Percentiles rank a stretch among this genome's conserved stretches.
Evolutionary conservation across 257 asterid genomes (phyloP).

Genomic region (Penstemon newberryi): DNA sequence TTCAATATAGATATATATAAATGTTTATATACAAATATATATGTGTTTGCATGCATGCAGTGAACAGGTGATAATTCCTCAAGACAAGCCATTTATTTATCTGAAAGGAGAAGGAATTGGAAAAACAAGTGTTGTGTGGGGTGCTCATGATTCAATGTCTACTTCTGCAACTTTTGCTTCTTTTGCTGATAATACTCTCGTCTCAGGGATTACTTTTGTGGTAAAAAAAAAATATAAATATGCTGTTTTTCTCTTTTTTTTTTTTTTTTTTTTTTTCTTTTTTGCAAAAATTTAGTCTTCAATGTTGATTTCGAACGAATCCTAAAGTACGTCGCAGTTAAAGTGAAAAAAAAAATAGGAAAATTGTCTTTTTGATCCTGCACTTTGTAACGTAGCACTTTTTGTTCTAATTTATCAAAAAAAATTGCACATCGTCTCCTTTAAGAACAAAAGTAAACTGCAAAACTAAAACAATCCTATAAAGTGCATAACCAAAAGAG

Average conservation of each 20-base stretch:
- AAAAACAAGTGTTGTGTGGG: conserved; percentile 38
- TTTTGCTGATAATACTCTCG: conserved; percentile 45
- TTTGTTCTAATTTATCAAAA: no score
- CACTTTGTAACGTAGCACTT: no score
- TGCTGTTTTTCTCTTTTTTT: background rate
- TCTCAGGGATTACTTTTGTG: conserved; percentile 37
- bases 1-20: background rate
- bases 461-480: no score
- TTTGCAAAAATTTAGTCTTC: no score
- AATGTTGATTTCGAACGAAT: no score
- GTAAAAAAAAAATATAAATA: conserved; percentile 14
- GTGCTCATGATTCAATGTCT: conserved; percentile 24
- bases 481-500: no score
- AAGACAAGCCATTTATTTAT: conserved; percentile 44
- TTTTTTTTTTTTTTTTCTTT: background rate
- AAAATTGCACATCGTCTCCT: no score
- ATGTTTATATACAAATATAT: background rate
- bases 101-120: conserved; percentile 47
- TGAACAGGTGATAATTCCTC: conserved; percentile 43
- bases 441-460: no score
- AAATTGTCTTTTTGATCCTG: no score
- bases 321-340: no score
- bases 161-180: conserved; percentile 42
- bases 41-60: conserved; percentile 23
- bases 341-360: no score